Percentiles rank a stretch among this genome's conserved stretches.
Evolutionary conservation across 1,139 yeast genomes (phyloP).

Genomic region (Trichomonascaceae sp.): DNA sequence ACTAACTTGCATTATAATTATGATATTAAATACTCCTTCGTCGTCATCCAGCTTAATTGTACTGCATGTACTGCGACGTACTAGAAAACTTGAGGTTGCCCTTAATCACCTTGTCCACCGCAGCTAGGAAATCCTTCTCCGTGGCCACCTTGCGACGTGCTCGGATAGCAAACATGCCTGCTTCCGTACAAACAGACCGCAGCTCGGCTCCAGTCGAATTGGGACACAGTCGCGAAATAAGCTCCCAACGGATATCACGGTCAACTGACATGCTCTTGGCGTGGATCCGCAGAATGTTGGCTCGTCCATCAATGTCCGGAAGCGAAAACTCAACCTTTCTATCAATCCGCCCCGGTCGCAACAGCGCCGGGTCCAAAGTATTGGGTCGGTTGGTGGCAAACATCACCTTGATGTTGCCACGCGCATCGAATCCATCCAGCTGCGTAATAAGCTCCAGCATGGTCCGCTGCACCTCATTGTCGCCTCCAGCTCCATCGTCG

Average conservation of each 20-base stretch:
- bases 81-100: slow-evolving; percentile 97
- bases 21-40: neutral
- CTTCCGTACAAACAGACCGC: slow-evolving; percentile 92
- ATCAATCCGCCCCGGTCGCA: slow-evolving; percentile 97
- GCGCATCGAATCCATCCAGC: slow-evolving; percentile 94
- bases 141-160: slow-evolving; percentile 97
- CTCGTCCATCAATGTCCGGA: slow-evolving; percentile 96
- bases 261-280: slow-evolving; percentile 95
- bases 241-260: slow-evolving; percentile 95
- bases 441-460: slow-evolving; percentile 97
- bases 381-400: slow-evolving; percentile 98
- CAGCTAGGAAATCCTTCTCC: slow-evolving; percentile 92
- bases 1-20: no score
- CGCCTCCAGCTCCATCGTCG: slow-evolving; percentile 99
- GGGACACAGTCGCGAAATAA: slow-evolving; percentile 92
- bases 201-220: slow-evolving; percentile 98
- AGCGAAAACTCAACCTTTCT: slow-evolving; percentile 93
- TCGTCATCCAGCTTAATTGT: slow-evolving; percentile 36
- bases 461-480: slow-evolving; percentile 96
- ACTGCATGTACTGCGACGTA: slow-evolving; percentile 96
- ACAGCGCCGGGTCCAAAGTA: slow-evolving; percentile 90
- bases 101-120: slow-evolving; percentile 95
- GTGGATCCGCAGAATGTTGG: slow-evolving; percentile 92
- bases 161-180: slow-evolving; percentile 98
- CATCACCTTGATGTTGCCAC: slow-evolving; percentile 98